Conservation (phyloP, 1,139 yeast genomes). For the Taphrina confusa region DNA sequence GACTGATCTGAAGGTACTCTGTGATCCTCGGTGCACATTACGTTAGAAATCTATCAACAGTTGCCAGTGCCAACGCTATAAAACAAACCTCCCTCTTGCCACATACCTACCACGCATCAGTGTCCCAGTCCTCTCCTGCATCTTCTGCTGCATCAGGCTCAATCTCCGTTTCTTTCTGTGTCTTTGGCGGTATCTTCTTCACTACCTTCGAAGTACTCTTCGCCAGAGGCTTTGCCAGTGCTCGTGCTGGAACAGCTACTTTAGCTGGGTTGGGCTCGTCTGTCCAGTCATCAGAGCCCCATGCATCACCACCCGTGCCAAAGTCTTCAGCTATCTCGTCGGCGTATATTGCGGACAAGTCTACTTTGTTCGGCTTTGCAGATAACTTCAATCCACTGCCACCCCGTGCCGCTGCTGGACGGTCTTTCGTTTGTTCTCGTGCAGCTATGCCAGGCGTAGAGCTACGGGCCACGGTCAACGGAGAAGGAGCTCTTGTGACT, state of each 20-base stretch:
- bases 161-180: background rate
- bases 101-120: conserved; percentile 24
- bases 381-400: conserved; percentile 20
- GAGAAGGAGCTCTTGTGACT: conserved; percentile 8
- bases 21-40: no score
- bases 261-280: background rate
- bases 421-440: background rate
- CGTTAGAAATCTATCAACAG: no score
- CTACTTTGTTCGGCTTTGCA: conserved; percentile 10
- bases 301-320: conserved; percentile 23
- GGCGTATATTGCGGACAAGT: conserved; percentile 5
- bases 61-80: conserved; percentile 8
- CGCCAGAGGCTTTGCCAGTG: background rate
- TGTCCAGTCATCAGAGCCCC: conserved; percentile 16
- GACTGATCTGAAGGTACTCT: no score
- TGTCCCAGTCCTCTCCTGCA: conserved; percentile 28
- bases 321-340: conserved; percentile 12
- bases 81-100: background rate
- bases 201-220: conserved; percentile 5
- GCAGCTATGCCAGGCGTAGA: background rate
- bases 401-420: background rate
- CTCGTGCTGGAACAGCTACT: background rate
- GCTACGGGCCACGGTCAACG: background rate
- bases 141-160: conserved; percentile 3
- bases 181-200: background rate